Percentiles rank a stretch among this genome's conserved stretches.
Evolutionary conservation across 2,329 filamentous ascomycete genomes (phyloP).

Genomic region (Monosporascus sp.): DNA sequence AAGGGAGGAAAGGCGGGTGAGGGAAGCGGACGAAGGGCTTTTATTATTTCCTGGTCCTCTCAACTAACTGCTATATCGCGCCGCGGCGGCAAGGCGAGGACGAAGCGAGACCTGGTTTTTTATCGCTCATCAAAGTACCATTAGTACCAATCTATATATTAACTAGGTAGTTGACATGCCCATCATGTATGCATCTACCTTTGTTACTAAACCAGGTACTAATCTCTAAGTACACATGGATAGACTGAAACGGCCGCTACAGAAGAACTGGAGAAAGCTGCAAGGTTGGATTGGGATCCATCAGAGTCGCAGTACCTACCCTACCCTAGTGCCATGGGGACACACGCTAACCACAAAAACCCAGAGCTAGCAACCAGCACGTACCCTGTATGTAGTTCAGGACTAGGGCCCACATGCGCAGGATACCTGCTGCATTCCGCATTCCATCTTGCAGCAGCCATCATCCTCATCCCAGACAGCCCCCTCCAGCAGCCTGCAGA

Average conservation of each 20-base stretch:
- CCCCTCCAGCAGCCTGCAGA: not conserved
- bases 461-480: not conserved
- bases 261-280: not conserved
- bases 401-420: too few relatives aligned
- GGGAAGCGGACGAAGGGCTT: constrained; percentile 2
- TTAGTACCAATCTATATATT: not conserved
- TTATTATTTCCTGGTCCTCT: constrained; percentile 1
- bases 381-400: not conserved
- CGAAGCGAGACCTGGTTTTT: not conserved
- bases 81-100: not conserved
- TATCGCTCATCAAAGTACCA: not conserved
- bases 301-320: not conserved
- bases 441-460: not conserved
- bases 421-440: not conserved
- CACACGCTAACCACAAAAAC: not conserved
- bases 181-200: not conserved
- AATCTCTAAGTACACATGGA: not conserved
- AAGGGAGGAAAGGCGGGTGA: constrained; percentile 9
- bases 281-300: not conserved
- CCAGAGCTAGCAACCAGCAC: not conserved
- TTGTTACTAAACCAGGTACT: not conserved
- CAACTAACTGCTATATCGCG: not conserved
- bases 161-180: not conserved
- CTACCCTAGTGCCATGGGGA: not conserved
- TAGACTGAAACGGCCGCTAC: not conserved